phyloP scores from a whole-genome alignment of 2,329 filamentous ascomycete species.

The Acrocalymma vagum region DNA sequence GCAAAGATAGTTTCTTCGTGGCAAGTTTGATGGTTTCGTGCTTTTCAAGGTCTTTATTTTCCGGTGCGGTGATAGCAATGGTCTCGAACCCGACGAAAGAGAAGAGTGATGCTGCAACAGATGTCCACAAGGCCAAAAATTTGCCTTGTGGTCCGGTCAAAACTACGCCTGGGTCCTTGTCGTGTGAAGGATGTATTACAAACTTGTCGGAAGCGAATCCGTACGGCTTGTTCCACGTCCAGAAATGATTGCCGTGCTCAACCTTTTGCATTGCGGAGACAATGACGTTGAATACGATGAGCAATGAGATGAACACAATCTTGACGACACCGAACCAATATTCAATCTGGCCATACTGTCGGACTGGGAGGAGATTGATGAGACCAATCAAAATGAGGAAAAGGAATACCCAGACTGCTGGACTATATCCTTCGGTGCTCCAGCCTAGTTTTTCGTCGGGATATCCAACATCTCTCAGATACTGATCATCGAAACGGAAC shows the following conservation, averaged over 20 bases:
- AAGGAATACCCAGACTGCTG: conserved; percentile 74
- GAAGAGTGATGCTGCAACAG: conserved; percentile 53
- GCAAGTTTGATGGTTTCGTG: conserved; percentile 57
- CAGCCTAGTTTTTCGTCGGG: conserved; percentile 66
- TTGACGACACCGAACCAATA: conserved; percentile 87
- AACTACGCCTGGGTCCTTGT: conserved; percentile 28
- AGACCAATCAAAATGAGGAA: conserved; percentile 77
- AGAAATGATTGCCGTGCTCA: conserved; percentile 32
- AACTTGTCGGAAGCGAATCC: conserved; percentile 38
- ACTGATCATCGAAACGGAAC: conserved; percentile 47
- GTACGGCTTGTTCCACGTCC: conserved; percentile 46
- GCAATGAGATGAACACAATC: conserved; percentile 62
- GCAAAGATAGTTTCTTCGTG: conserved; percentile 53
- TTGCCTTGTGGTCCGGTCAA: conserved; percentile 39
- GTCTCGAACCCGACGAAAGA: conserved; percentile 55
- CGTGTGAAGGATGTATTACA: conserved; percentile 30
- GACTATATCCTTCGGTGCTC: conserved; percentile 68
- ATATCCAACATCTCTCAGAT: conserved; percentile 41
- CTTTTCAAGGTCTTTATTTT: conserved; percentile 51
- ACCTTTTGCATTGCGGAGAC: conserved; percentile 40
- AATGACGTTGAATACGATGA: conserved; percentile 55
- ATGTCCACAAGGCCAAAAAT: conserved; percentile 52
- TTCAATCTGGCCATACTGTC: conserved; percentile 86
- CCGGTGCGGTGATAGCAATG: conserved; percentile 54
- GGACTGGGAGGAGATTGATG: conserved; percentile 89